Conservation (phyloP, 768 basidiomycete genomes). For the Calocybe cyanea region DNA sequence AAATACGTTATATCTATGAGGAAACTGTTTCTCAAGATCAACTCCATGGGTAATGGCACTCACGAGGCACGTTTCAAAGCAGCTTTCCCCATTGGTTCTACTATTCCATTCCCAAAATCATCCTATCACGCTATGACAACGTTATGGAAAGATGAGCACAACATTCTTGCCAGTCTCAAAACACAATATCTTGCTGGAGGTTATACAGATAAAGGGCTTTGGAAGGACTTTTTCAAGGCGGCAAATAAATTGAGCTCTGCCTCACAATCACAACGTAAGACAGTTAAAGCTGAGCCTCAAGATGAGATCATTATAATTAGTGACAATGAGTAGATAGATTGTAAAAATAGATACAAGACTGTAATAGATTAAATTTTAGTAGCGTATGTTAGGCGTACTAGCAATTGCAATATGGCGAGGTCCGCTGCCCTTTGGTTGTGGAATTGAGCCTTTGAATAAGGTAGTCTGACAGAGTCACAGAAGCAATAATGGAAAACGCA, state of each 20-base stretch:
- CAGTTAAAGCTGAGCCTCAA: neutral
- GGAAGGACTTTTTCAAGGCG: neutral
- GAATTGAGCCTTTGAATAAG: neutral
- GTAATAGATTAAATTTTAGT: no score
- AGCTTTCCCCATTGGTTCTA: neutral
- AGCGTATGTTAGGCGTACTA: no score
- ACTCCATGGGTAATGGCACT: neutral
- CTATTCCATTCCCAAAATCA: neutral
- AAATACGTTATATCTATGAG: neutral
- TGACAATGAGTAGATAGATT: neutral
- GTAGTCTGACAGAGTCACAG: neutral
- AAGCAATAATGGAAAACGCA: neutral
- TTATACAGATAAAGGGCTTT: no score
- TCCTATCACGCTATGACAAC: neutral
- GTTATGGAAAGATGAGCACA: neutral
- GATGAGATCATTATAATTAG: neutral
- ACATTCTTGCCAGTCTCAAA: no score
- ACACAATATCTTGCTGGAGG: no score
- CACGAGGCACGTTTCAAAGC: neutral
- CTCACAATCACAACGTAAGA: neutral
- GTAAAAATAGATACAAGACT: no score
- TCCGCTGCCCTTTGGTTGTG: no score
- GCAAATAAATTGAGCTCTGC: no score
- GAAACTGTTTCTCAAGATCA: neutral
- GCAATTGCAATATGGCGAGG: no score